phyloP scores from a whole-genome alignment of 2,329 filamentous ascomycete genomes.

The Phyllosticta citribraziliensis region DNA sequence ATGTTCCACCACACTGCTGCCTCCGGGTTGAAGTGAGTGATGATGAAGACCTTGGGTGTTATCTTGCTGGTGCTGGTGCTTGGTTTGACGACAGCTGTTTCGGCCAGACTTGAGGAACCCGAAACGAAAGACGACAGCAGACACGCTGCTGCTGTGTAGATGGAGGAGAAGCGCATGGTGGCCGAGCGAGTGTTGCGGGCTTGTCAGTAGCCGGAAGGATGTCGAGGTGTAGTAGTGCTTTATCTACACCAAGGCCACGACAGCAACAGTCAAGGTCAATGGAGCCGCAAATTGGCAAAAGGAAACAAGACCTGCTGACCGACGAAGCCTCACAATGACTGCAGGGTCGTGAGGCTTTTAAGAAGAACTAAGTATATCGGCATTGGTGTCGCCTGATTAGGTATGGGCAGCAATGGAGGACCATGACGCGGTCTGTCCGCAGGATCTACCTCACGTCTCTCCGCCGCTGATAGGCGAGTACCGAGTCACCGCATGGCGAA shows the following conservation, averaged over 20 bases:
- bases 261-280: neutral
- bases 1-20: slow-evolving; percentile 46
- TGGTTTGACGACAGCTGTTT: neutral
- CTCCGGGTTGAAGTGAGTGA: slow-evolving; percentile 45
- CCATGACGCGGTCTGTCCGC: neutral
- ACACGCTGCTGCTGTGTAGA: neutral
- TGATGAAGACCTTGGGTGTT: slow-evolving; percentile 51
- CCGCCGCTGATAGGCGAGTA: neutral
- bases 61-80: slow-evolving; percentile 32
- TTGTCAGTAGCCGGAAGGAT: neutral
- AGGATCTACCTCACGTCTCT: neutral
- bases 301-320: neutral
- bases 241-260: neutral
- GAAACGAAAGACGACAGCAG: slow-evolving; percentile 1
- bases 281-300: neutral
- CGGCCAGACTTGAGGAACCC: neutral
- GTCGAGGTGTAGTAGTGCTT: neutral
- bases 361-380: neutral
- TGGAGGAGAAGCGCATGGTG: slow-evolving; percentile 1
- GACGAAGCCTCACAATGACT: neutral
- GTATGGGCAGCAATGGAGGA: neutral
- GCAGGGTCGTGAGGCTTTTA: neutral
- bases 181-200: neutral
- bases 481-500: neutral
- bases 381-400: neutral